Conservation (phyloP, 768 basidiomycete genomes). For the Mycena rosella region DNA sequence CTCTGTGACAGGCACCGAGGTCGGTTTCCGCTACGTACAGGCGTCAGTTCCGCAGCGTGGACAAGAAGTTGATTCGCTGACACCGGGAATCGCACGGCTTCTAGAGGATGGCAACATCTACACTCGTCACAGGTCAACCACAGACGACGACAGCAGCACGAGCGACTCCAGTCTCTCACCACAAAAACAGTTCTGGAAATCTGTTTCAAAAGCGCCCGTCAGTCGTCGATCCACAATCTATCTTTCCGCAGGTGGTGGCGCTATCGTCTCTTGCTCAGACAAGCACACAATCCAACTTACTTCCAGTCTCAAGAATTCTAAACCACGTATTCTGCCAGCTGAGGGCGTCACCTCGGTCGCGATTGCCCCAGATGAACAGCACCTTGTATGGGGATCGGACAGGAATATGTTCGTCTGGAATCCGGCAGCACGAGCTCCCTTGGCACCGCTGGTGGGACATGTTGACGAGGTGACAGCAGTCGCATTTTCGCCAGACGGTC, state of each 20-base stretch:
- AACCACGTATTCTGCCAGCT: background rate
- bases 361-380: background rate
- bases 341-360: conserved; percentile 2
- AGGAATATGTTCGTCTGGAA: background rate
- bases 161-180: background rate
- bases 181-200: conserved; percentile 8
- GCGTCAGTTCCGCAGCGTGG: background rate
- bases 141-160: background rate
- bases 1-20: too few species aligned
- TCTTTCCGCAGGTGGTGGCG: background rate
- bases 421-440: background rate
- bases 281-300: background rate
- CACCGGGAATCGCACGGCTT: background rate
- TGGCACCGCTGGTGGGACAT: background rate
- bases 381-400: background rate
- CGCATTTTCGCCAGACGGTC: background rate
- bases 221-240: background rate
- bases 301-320: background rate
- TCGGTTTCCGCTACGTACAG: conserved; percentile 1
- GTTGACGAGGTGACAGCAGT: background rate
- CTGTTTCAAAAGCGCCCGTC: background rate
- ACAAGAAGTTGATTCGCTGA: background rate
- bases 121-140: background rate
- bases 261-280: conserved; percentile 3
- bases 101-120: background rate